These are phyloP conservation scores for Daedaleopsis sinensis DNA, from an alignment of 768 basidiomycete species.

Conservation along the genomic window DNA sequence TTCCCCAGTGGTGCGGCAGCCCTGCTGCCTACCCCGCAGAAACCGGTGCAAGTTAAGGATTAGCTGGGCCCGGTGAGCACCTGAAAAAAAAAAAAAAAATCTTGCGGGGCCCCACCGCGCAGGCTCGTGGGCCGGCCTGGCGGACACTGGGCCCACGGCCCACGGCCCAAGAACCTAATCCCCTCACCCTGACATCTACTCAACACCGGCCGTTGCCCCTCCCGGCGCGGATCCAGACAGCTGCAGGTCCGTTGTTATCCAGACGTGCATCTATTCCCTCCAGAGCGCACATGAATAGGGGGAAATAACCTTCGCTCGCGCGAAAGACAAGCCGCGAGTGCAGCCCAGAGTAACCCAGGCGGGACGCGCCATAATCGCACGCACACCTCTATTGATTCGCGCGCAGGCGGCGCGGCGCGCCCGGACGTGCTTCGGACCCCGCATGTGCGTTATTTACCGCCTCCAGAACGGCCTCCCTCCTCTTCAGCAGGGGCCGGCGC, in stretches of 20 bases:
- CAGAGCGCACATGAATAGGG: no score
- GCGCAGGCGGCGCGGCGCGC: neutral
- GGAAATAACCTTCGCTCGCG: no score
- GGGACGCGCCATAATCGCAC: neutral
- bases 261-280: no score
- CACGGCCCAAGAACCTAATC: neutral
- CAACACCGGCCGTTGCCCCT: neutral
- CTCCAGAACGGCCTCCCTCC: constrained; percentile 17
- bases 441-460: constrained; percentile 5
- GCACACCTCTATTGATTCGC: neutral
- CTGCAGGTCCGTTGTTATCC: no score
- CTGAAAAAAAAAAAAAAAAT: neutral
- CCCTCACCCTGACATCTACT: neutral
- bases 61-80: no score
- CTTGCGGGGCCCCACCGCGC: neutral
- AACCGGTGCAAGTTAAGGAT: no score
- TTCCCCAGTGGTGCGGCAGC: no score
- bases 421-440: constrained; percentile 1
- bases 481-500: constrained; percentile 20
- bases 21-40: no score
- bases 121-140: constrained; percentile 5
- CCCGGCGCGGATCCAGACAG: neutral
- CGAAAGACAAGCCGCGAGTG: neutral
- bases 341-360: neutral
- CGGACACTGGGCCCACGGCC: constrained; percentile 1